phyloP scores from a whole-genome alignment of 805 yeast genomes.

The Nakazawaea ambrosiae region DNA sequence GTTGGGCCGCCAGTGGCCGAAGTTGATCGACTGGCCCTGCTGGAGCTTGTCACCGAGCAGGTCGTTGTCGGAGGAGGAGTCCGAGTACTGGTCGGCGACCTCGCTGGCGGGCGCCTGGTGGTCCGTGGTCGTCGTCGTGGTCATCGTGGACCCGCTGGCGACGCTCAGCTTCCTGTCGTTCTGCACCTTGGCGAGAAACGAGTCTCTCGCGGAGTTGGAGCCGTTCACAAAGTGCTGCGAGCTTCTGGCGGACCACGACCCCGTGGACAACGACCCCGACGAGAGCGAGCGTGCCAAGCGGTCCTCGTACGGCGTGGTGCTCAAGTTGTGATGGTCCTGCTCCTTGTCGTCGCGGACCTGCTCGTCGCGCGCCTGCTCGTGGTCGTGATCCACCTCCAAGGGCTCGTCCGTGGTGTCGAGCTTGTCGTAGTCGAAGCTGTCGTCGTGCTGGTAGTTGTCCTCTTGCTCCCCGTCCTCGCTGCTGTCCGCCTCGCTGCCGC shows the following conservation, averaged over 20 bases:
- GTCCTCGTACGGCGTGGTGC: constrained; percentile 9
- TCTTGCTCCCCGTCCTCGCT: not conserved
- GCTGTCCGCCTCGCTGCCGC: not conserved
- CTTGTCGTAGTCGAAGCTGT: no score
- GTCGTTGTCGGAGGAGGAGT: constrained; percentile 20
- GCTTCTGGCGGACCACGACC: constrained; percentile 21
- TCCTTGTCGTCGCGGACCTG: not conserved
- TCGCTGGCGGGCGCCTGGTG: not conserved
- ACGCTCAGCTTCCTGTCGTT: not conserved
- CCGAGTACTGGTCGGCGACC: not conserved
- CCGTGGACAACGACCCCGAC: constrained; percentile 25
- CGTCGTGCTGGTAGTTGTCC: not conserved
- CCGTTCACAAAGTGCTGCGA: constrained; percentile 9
- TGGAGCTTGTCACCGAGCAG: constrained; percentile 1
- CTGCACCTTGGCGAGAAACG: constrained; percentile 4
- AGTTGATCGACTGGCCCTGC: constrained; percentile 25
- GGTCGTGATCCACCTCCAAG: constrained; percentile 2
- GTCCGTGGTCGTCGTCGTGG: not conserved
- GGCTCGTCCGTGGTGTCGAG: constrained; percentile 1
- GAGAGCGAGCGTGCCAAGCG: constrained; percentile 10
- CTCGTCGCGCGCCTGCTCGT: not conserved
- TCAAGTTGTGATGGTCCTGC: not conserved
- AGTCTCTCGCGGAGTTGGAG: constrained; percentile 5
- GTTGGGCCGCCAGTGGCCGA: constrained; percentile 57
- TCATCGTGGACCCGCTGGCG: not conserved